Percentiles rank a stretch among this genome's conserved stretches.
phyloP scores from a whole-genome alignment of 495 filamentous ascomycete species.

The Neurospora tetrasperma region DNA sequence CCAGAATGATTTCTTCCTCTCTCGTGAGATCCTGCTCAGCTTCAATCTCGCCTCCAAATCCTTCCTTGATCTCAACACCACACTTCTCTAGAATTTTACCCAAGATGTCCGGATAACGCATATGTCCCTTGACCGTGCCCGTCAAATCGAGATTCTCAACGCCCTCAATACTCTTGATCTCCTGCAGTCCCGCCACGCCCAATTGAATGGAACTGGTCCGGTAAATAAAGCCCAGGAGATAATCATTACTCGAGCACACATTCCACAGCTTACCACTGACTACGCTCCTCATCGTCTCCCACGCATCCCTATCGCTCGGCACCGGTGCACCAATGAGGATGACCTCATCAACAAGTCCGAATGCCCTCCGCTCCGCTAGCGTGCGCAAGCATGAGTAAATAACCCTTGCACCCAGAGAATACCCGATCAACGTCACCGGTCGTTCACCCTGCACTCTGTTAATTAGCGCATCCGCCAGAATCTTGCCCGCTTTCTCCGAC shows the following conservation, averaged over 20 bases:
- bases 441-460: slow-evolving; percentile 78
- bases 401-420: slow-evolving; percentile 73
- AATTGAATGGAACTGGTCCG: slow-evolving; percentile 65
- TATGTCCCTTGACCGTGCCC: slow-evolving; percentile 60
- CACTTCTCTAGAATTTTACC: slow-evolving; percentile 57
- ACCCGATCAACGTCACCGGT: slow-evolving; percentile 75
- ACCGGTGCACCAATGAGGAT: slow-evolving; percentile 75
- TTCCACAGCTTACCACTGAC: slow-evolving; percentile 68
- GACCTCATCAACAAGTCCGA: slow-evolving; percentile 70
- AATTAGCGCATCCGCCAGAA: slow-evolving; percentile 76
- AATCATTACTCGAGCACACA: slow-evolving; percentile 68
- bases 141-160: slow-evolving; percentile 72
- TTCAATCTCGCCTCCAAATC: not conserved
- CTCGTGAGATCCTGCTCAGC: not conserved
- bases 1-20: not conserved
- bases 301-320: slow-evolving; percentile 53
- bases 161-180: slow-evolving; percentile 49
- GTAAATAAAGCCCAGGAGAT: slow-evolving; percentile 68
- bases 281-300: slow-evolving; percentile 59
- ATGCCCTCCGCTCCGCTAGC: slow-evolving; percentile 60
- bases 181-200: slow-evolving; percentile 65
- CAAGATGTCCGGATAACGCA: slow-evolving; percentile 59
- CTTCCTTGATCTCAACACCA: slow-evolving; percentile 22
- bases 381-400: slow-evolving; percentile 65
- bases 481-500: slow-evolving; percentile 71